Base-by-base conservation (phyloP, 768 basidiomycete species). In the Psilocybe cyanescens region DNA sequence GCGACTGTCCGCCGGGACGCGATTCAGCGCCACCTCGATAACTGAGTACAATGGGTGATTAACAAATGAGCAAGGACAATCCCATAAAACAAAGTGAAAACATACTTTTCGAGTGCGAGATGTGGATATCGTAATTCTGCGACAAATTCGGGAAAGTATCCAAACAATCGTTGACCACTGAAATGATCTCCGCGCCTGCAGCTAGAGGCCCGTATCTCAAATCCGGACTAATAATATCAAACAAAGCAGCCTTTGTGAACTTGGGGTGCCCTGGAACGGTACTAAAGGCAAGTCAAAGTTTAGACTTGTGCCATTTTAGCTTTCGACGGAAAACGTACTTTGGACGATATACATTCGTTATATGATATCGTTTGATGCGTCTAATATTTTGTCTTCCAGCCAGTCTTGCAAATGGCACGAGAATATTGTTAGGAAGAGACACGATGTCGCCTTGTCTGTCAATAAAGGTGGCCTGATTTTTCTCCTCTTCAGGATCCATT, bases 191-290 rank as follows among this genome's bases (percentile, higher is more conserved):
- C 8, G 90, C 91, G 7, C 84, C 85, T 14, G 92, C 87, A 8
- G 90, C 91, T 28, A 83, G 73, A 8, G 87, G 84, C 1, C 91
- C 89, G 19, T 75, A 79, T 45, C 76, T 78, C 35, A 89, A 68
- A 67, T 94, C 92, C 0, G 86, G 86, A 9, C 90, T 90, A 62
- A 95, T 89, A 55, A 95, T 92, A 71, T 95, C 93, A 63, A 94
- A 88, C 19, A 91, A 81, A 0, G 92, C 92, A 0, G 88, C 90
- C 68, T 92, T 92, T 57, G 81, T 79, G 51, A 82, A 78, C 63
- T 85, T 86, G 0, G 92, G 92, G 71, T 94, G 92, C 2, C 91
- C 92, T 3, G 87, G 81, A 29, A 87, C 83, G 19, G 82, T 72
- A 59, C 90, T 92, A 66, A 2, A 44, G 54, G 37, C n/a, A 47